phyloP scores from a whole-genome alignment of 2,329 filamentous ascomycete species.

The Neoarthrinium moseri region DNA sequence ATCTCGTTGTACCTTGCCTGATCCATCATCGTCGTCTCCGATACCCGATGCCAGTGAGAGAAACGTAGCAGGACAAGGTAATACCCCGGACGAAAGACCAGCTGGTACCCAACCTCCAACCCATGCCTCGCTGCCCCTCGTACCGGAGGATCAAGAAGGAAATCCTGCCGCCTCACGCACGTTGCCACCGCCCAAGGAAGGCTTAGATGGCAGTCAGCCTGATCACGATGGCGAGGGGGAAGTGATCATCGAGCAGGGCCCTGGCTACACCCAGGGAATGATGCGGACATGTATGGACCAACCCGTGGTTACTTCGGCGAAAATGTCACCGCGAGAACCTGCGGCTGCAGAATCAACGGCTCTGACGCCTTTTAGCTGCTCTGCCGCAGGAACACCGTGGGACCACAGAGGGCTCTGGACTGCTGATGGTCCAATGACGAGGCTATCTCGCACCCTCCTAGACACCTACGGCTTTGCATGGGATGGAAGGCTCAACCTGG shows the following conservation, averaged over 20 bases:
- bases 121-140: not conserved
- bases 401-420: slow-evolving; percentile 6
- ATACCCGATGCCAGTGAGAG: not conserved
- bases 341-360: slow-evolving; percentile 11
- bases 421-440: slow-evolving; percentile 6
- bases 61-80: no score
- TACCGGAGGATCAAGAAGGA: not conserved
- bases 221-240: not conserved
- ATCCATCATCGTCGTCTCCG: not conserved
- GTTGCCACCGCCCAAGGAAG: not conserved
- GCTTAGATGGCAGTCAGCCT: not conserved
- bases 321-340: not conserved
- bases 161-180: not conserved
- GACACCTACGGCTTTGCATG: slow-evolving; percentile 14
- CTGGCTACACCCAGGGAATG: not conserved
- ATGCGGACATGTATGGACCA: slow-evolving; percentile 15
- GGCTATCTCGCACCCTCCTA: slow-evolving; percentile 17
- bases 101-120: not conserved
- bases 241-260: not conserved
- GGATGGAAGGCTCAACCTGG: slow-evolving; percentile 23
- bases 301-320: slow-evolving; percentile 11
- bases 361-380: slow-evolving; percentile 10
- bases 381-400: slow-evolving; percentile 13
- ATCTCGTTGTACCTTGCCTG: not conserved
- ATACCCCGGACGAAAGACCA: not conserved